A percentile compares a stretch with the other conserved stretches of the same genome.
Conservation (phyloP, 768 basidiomycete species). For the Daedaleopsis sinensis region DNA sequence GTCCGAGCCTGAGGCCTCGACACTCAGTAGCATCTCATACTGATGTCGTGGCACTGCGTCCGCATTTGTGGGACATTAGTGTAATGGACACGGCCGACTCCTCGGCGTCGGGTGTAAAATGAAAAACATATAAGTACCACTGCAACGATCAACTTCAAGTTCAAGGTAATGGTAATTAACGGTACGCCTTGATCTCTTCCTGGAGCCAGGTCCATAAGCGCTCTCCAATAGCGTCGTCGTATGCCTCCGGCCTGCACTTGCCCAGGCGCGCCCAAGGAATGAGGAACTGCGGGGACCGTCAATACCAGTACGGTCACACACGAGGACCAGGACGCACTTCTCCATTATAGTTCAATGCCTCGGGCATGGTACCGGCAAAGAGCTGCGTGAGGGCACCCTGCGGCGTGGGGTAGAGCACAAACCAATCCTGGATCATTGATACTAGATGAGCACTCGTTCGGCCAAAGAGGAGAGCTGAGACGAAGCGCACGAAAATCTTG, state of each 20-base stretch:
- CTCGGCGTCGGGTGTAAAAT: too few relatives aligned
- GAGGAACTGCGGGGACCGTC: slow-evolving; percentile 16
- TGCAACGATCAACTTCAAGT: too few relatives aligned
- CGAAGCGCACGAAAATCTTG: slow-evolving; percentile 4
- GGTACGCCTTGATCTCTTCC: slow-evolving; percentile 19
- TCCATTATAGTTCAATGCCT: slow-evolving; percentile 43
- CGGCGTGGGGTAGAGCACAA: slow-evolving; percentile 33
- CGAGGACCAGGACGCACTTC: slow-evolving; percentile 32
- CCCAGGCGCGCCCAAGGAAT: slow-evolving; percentile 31
- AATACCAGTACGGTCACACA: neutral
- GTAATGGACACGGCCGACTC: too few relatives aligned
- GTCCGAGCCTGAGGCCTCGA: too few relatives aligned
- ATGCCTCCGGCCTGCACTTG: slow-evolving; percentile 21
- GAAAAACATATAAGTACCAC: too few relatives aligned
- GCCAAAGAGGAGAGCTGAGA: neutral
- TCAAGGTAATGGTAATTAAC: too few relatives aligned
- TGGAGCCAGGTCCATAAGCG: slow-evolving; percentile 28
- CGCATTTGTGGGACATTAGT: too few relatives aligned
- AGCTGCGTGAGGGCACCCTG: slow-evolving; percentile 36
- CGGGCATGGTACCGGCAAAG: slow-evolving; percentile 40
- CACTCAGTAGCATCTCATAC: too few relatives aligned
- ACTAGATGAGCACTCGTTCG: neutral
- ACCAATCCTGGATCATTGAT: slow-evolving; percentile 6
- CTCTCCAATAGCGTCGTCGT: slow-evolving; percentile 22
- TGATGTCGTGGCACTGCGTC: too few relatives aligned